Percentiles rank a stretch among this genome's conserved stretches.
These are phyloP conservation scores for Penicillium paxilli DNA, from an alignment of 495 filamentous ascomycete species.

Conservation along the genomic window DNA sequence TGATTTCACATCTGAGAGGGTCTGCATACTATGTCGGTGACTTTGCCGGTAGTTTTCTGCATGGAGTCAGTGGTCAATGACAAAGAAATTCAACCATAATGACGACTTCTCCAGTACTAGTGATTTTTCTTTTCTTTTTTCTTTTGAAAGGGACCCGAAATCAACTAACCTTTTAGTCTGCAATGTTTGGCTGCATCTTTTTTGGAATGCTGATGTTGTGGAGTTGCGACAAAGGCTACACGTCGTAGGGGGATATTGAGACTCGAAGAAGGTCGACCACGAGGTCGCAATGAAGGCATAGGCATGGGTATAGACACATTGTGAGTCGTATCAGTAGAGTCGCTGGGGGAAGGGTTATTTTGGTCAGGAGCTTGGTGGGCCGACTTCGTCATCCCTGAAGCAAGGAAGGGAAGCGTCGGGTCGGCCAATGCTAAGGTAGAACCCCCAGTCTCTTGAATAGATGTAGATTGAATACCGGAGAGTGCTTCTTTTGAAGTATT, in stretches of 20 bases:
- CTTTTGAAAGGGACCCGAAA: not conserved
- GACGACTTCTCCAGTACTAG: no score
- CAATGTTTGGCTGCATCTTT: not conserved
- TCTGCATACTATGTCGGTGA: not conserved
- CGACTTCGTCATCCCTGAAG: conserved; percentile 1
- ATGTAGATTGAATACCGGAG: not conserved
- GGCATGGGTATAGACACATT: not conserved
- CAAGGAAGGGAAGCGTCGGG: not conserved
- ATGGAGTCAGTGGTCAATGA: conserved; percentile 5
- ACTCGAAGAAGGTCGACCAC: not conserved
- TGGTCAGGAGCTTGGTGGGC: conserved; percentile 15
- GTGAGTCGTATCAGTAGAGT: not conserved
- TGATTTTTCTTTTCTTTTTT: no score
- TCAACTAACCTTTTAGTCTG: conserved; percentile 13
- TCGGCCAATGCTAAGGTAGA: not conserved
- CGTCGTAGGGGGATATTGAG: not conserved
- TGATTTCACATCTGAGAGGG: conserved; percentile 8
- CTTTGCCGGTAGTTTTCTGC: conserved; percentile 10
- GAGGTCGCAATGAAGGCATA: not conserved
- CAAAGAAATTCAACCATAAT: not conserved
- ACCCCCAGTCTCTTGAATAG: not conserved
- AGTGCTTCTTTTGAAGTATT: not conserved
- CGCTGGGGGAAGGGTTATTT: conserved; percentile 2
- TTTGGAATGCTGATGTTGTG: not conserved
- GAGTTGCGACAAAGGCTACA: not conserved